Conservation (phyloP, 225 moss, liverwort and hornwort genomes). For the Pleurozium schreberi region DNA sequence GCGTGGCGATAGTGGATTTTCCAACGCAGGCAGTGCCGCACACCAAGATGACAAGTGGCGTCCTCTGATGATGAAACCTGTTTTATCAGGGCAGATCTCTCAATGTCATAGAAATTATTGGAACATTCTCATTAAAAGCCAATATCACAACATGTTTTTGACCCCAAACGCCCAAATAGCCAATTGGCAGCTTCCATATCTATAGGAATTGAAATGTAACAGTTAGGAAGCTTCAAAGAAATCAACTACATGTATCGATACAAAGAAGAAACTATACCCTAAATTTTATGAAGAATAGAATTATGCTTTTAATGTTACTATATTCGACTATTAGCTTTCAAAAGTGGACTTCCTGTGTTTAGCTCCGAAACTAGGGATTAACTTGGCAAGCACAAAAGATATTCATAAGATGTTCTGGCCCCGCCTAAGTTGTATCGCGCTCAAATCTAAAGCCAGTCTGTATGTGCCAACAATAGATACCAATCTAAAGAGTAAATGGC, state of each 20-base stretch:
- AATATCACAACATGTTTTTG: background rate
- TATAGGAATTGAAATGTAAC: background rate
- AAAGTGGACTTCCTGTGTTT: background rate
- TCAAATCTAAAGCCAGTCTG: background rate
- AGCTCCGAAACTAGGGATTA: background rate
- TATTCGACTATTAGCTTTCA: background rate
- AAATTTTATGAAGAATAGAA: background rate
- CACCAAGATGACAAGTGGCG: slow-evolving; percentile 89
- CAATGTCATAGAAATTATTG: background rate
- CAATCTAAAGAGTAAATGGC: background rate
- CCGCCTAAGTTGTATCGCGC: background rate
- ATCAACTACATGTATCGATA: background rate
- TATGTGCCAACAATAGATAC: background rate
- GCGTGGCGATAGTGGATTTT: slow-evolving; percentile 97
- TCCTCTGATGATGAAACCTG: slow-evolving; percentile 98
- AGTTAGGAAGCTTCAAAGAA: background rate
- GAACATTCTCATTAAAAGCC: background rate
- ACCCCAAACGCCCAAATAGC: background rate
- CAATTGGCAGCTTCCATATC: background rate
- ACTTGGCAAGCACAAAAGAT: background rate
- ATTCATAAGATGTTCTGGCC: background rate
- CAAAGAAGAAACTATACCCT: background rate
- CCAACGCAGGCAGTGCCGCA: slow-evolving; percentile 97
- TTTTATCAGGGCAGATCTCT: background rate
- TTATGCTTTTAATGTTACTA: background rate